These are phyloP conservation scores for Phytophthora meadii DNA, from an alignment of 352 stramenopile genomes.

Conservation along the genomic window DNA sequence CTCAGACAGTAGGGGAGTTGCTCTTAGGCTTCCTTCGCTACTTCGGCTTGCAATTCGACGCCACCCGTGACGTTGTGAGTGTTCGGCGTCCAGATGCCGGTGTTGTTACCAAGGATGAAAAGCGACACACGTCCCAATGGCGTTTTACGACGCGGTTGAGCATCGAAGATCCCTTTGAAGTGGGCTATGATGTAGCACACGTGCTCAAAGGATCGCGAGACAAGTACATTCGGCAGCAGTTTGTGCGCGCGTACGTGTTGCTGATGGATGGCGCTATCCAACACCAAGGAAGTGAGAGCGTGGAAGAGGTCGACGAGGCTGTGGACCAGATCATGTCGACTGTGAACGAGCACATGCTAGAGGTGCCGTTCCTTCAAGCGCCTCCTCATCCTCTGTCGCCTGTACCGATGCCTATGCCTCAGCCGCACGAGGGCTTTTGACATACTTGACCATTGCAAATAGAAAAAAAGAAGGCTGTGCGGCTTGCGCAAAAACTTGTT, in stretches of 20 bases:
- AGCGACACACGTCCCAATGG: slow-evolving; percentile 71
- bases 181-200: slow-evolving; percentile 97
- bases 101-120: slow-evolving; percentile 78
- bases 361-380: slow-evolving; percentile 50
- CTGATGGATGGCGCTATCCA: slow-evolving; percentile 57
- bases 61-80: slow-evolving; percentile 70
- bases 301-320: slow-evolving; percentile 12
- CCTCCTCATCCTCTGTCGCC: slow-evolving; percentile 30
- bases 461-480: slow-evolving; percentile 20
- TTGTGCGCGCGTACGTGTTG: slow-evolving; percentile 73
- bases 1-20: slow-evolving; percentile 63
- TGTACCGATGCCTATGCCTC: slow-evolving; percentile 22
- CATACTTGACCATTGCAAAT: slow-evolving; percentile 33
- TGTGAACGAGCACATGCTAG: slow-evolving; percentile 50
- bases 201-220: slow-evolving; percentile 92
- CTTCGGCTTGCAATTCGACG: slow-evolving; percentile 78
- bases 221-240: slow-evolving; percentile 89
- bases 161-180: slow-evolving; percentile 99
- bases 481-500: slow-evolving; percentile 20
- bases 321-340: slow-evolving; percentile 44
- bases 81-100: slow-evolving; percentile 62
- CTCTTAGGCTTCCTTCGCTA: slow-evolving; percentile 81
- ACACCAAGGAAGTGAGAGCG: slow-evolving; percentile 21
- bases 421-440: slow-evolving; percentile 32
- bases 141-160: slow-evolving; percentile 79